Base-by-base conservation (phyloP, 2,329 filamentous ascomycete species). In the Corinectria fuckeliana region DNA sequence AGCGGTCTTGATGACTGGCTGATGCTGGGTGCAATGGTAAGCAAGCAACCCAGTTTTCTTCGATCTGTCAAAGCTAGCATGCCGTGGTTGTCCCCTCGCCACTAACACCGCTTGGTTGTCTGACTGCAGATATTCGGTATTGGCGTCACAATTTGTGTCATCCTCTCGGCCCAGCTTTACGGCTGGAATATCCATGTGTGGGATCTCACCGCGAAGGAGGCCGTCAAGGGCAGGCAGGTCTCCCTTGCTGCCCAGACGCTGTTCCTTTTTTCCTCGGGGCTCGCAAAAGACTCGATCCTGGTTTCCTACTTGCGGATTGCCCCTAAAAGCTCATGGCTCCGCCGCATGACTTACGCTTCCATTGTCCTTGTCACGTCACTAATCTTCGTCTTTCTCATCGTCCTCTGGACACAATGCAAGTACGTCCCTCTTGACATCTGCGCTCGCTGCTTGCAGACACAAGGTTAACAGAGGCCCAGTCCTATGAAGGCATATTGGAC, bases 271-370 rank as follows among this genome's bases (percentile, higher is more conserved):
- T 72, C 76, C 5, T 78, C 77, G 0, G 70, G 69, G 0, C 60
- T 78, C 2, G 72, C 76, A 16, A 80, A 80, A 57, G 53, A 75
- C 2, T 80, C 78, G 1, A 80, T 80, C 26, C 69, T 80, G 2
- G 56, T 72, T 3, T 76, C 74, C 26, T 80, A 80, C 56, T 68
- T 79, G 2, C 70, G 78, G 10, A 74, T 80, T n/a, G 77, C 76
- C 1, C 71, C 73, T 0, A 50, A 59, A 9, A 61, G 67, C 4
- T 73, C 73, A 2, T 69, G 64, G 70, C 77, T 79, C 45, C 70
- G 72, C 5, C 69, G 69, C 2, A 54, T 73, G n/a, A 77, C 75
- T 0, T 67, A 65, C 58, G 61, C 25, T 3, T 61, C 70, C 1
- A 70, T 77, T 5, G 61, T 13, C 9, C 45, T 74, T 1, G 70